These are phyloP conservation scores for Puccinellia tenuiflora DNA, from an alignment of 176 grass and related monocot genomes.

Conservation along the genomic window DNA sequence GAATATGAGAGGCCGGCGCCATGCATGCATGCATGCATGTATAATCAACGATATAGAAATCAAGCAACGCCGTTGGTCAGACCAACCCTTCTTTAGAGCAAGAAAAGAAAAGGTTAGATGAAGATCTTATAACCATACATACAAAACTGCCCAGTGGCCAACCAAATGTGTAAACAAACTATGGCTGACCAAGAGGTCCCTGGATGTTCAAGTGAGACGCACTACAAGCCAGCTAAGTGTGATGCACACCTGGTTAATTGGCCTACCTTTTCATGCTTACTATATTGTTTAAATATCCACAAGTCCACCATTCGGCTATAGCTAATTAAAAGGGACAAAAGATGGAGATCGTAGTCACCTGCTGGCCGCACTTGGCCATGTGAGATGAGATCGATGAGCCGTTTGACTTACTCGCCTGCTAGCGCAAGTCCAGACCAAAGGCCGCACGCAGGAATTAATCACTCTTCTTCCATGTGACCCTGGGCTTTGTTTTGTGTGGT, in stretches of 20 bases:
- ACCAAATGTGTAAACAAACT: background rate
- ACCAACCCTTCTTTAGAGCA: background rate
- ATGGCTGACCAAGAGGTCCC: background rate
- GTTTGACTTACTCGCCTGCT: slow-evolving; percentile 14
- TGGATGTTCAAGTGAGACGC: background rate
- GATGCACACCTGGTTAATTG: background rate
- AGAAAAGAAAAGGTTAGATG: background rate
- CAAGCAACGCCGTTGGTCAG: background rate
- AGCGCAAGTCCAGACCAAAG: background rate
- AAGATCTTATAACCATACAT: background rate
- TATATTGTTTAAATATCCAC: background rate
- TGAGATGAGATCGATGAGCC: slow-evolving; percentile 24
- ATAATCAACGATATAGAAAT: background rate
- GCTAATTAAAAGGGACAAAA: background rate
- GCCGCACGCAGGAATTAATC: too few relatives aligned
- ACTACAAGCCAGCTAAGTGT: background rate
- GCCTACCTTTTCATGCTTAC: background rate
- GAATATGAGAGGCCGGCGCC: background rate
- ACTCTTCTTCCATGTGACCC: too few relatives aligned
- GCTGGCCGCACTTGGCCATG: slow-evolving; percentile 28
- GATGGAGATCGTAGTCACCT: too few relatives aligned
- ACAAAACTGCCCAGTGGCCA: background rate
- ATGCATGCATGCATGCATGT: too few relatives aligned
- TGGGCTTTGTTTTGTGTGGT: too few relatives aligned
- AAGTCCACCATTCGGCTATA: slow-evolving; percentile 19